These are phyloP conservation scores for Keithomyces neogunnii DNA, from an alignment of 2,329 filamentous ascomycete genomes.

Conservation along the genomic window DNA sequence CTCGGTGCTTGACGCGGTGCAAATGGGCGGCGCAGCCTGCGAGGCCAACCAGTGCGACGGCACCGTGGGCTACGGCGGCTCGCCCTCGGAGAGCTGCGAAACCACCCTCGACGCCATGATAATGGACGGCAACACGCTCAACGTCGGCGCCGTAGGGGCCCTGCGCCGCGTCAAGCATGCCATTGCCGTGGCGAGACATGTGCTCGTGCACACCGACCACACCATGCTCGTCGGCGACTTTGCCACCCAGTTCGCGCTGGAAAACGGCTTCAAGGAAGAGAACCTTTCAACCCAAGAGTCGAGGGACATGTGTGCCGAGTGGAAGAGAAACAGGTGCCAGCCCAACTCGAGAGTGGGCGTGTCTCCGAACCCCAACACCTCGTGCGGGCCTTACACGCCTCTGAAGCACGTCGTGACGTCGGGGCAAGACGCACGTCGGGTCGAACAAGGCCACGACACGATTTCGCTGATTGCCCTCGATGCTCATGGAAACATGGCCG, in stretches of 20 bases:
- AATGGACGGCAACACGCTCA: slow-evolving; percentile 47
- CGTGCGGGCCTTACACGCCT: slow-evolving; percentile 40
- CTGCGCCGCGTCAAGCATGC: slow-evolving; percentile 40
- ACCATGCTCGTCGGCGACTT: slow-evolving; percentile 43
- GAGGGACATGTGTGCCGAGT: slow-evolving; percentile 29
- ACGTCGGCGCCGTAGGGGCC: slow-evolving; percentile 43
- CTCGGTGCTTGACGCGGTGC: slow-evolving; percentile 41
- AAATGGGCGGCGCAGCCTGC: slow-evolving; percentile 42
- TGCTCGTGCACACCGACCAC: slow-evolving; percentile 43
- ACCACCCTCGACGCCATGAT: slow-evolving; percentile 52
- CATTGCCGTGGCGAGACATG: slow-evolving; percentile 39
- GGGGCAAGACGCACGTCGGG: background rate
- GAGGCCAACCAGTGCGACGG: slow-evolving; percentile 45
- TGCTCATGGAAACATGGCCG: slow-evolving; percentile 36
- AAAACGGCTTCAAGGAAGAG: slow-evolving; percentile 40
- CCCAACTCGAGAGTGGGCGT: slow-evolving; percentile 43
- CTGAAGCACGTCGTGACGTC: slow-evolving; percentile 3
- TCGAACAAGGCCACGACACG: slow-evolving; percentile 37
- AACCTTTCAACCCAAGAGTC: slow-evolving; percentile 35
- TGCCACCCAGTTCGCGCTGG: slow-evolving; percentile 42
- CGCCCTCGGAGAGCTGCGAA: slow-evolving; percentile 47
- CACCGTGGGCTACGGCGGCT: slow-evolving; percentile 46
- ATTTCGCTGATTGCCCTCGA: slow-evolving; percentile 43
- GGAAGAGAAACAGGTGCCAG: slow-evolving; percentile 35
- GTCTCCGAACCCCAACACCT: slow-evolving; percentile 29